Conservation (phyloP, 129 eudicot species). For the Cynara cardunculus region DNA sequence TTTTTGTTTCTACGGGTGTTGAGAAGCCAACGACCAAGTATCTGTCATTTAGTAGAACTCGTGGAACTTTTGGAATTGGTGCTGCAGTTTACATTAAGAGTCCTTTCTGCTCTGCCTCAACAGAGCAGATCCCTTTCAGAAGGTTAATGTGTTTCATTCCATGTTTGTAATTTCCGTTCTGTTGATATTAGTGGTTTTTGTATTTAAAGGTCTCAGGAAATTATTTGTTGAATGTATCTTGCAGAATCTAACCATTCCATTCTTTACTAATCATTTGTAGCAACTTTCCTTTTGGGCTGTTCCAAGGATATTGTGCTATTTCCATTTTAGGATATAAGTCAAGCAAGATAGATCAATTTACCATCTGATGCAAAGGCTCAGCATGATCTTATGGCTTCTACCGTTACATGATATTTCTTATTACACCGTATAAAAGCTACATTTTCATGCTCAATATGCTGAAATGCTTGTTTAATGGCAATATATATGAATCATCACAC, state of each 20-base stretch:
- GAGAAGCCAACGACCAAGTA: constrained; percentile 44
- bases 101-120: constrained; percentile 26
- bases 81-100: constrained; percentile 53
- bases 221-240: background rate
- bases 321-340: background rate
- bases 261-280: background rate
- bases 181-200: background rate
- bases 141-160: constrained; percentile 38
- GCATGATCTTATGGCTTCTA: background rate
- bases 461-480: background rate
- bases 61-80: constrained; percentile 81
- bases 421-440: background rate
- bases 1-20: constrained; percentile 59
- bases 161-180: background rate
- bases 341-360: background rate
- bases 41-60: constrained; percentile 34
- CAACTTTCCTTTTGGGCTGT: background rate
- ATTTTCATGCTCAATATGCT: background rate
- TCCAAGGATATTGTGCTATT: background rate
- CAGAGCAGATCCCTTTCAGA: constrained; percentile 20
- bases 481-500: background rate
- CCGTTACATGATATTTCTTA: background rate
- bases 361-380: background rate
- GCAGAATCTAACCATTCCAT: background rate
- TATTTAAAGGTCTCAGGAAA: background rate